phyloP scores from a whole-genome alignment of 306 rosid genomes.

The Betula pendula region DNA sequence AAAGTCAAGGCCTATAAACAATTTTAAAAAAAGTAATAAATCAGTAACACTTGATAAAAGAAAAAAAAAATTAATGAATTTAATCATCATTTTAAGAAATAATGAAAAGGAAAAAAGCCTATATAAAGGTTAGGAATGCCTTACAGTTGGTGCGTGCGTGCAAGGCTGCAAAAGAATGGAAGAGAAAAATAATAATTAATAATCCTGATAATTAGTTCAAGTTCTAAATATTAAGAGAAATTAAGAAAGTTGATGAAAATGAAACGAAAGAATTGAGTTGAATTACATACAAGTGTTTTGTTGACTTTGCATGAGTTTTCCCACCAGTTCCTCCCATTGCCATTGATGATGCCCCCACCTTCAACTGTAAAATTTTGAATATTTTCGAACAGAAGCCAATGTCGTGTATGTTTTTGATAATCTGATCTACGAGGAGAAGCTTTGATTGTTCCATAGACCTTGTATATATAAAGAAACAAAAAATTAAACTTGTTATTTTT shows the following conservation, averaged over 20 bases:
- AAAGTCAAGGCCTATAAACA: constrained; percentile 72
- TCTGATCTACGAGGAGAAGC: constrained; percentile 57
- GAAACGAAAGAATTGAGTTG: neutral
- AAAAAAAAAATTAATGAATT: too few species aligned
- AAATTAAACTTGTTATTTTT: neutral
- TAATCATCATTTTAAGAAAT: too few species aligned
- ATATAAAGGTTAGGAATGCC: constrained; percentile 30
- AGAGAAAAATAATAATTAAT: neutral
- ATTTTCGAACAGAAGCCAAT: constrained; percentile 57
- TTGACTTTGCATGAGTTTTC: constrained; percentile 71
- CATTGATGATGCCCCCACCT: constrained; percentile 75
- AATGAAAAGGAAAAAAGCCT: too few species aligned
- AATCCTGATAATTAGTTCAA: neutral
- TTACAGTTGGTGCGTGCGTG: constrained; percentile 69
- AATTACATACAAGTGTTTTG: constrained; percentile 45
- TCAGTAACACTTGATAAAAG: too few species aligned
- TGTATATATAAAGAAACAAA: neutral
- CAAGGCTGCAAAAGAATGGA: constrained; percentile 59
- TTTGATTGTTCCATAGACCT: constrained; percentile 69
- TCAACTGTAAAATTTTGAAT: constrained; percentile 45
- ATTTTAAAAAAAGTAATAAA: constrained; percentile 18
- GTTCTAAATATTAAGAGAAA: neutral
- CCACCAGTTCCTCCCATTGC: constrained; percentile 91
- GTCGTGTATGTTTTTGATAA: constrained; percentile 39
- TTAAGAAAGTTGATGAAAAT: neutral